A percentile compares a stretch with the other conserved stretches of the same genome.
These are phyloP conservation scores for Camellia oleifera DNA, from an alignment of 179 eudicot species.

Conservation along the genomic window DNA sequence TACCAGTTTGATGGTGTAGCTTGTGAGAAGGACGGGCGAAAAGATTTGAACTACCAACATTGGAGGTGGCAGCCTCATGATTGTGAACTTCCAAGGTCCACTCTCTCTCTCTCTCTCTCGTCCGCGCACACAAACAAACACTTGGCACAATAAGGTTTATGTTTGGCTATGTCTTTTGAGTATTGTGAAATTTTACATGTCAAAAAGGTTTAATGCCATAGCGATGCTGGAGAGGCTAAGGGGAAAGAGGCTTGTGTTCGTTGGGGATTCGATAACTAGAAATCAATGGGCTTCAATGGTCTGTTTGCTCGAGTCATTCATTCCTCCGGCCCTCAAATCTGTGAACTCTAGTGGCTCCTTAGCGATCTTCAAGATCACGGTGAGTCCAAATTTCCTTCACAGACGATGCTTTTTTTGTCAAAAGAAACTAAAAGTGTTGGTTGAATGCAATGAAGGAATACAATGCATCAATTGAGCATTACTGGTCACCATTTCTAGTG, in stretches of 20 bases:
- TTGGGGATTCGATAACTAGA: not conserved
- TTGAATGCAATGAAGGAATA: constrained; percentile 8
- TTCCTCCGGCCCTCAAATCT: constrained; percentile 5
- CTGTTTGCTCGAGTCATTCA: constrained; percentile 5
- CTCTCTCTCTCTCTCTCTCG: constrained; percentile 4
- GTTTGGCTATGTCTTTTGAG: not conserved
- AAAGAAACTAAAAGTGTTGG: not conserved
- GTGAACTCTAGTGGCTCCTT: not conserved
- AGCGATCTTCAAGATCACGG: constrained; percentile 1
- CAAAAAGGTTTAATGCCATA: constrained; percentile 12
- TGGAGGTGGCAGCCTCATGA: constrained; percentile 16
- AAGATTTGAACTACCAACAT: constrained; percentile 3
- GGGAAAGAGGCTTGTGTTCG: constrained; percentile 9
- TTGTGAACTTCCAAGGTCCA: constrained; percentile 12
- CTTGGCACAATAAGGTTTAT: not conserved
- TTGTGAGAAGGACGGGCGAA: constrained; percentile 10
- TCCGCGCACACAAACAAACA: too few species aligned
- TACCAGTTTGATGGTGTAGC: not conserved
- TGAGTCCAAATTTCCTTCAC: not conserved
- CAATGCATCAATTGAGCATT: constrained; percentile 12
- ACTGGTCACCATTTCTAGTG: constrained; percentile 16
- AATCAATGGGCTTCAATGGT: constrained; percentile 6
- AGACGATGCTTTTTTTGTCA: not conserved
- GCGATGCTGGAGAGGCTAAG: constrained; percentile 15
- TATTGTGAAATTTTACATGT: constrained; percentile 2